These are phyloP conservation scores for Plasmodium coatneyi DNA, from an alignment of 169 alveolate genomes.

Conservation along the genomic window DNA sequence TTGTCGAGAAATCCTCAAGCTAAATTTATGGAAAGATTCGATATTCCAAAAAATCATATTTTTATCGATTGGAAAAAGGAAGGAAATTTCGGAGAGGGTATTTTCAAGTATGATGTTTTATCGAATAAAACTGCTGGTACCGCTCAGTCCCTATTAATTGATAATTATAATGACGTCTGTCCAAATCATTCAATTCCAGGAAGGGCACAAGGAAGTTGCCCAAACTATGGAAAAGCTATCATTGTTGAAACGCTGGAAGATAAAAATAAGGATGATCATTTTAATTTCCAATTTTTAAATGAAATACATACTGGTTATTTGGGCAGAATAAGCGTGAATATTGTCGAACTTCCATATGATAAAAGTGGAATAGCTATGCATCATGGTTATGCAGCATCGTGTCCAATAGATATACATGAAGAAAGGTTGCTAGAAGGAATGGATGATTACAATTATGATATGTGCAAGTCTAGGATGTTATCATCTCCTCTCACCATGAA, in stretches of 20 bases:
- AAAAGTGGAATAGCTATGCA: slow-evolving; percentile 73
- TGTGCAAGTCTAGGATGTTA: slow-evolving; percentile 33
- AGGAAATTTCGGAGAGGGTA: slow-evolving; percentile 26
- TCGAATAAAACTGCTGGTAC: slow-evolving; percentile 33
- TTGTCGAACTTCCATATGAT: slow-evolving; percentile 45
- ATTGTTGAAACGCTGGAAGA: slow-evolving; percentile 11
- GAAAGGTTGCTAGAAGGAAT: slow-evolving; percentile 10
- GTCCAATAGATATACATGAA: slow-evolving; percentile 3
- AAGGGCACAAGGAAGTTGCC: slow-evolving; percentile 76
- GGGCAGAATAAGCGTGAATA: neutral
- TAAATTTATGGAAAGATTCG: slow-evolving; percentile 56
- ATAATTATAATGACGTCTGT: slow-evolving; percentile 15
- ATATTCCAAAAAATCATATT: slow-evolving; percentile 36
- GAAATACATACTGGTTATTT: slow-evolving; percentile 65
- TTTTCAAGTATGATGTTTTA: slow-evolving; percentile 38
- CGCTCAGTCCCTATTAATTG: slow-evolving; percentile 34
- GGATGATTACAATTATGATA: slow-evolving; percentile 48
- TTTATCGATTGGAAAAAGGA: slow-evolving; percentile 56
- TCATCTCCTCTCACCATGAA: neutral
- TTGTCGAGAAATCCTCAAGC: slow-evolving; percentile 26
- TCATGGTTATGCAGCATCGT: slow-evolving; percentile 4
- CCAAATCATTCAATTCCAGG: slow-evolving; percentile 69
- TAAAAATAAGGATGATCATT: neutral
- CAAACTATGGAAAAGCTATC: slow-evolving; percentile 69
- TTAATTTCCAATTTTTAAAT: slow-evolving; percentile 44